A percentile compares a stretch with the other conserved stretches of the same genome.
Conservation (phyloP, 1,284 basidiomycete genomes). For the Pterulicium gracile region DNA sequence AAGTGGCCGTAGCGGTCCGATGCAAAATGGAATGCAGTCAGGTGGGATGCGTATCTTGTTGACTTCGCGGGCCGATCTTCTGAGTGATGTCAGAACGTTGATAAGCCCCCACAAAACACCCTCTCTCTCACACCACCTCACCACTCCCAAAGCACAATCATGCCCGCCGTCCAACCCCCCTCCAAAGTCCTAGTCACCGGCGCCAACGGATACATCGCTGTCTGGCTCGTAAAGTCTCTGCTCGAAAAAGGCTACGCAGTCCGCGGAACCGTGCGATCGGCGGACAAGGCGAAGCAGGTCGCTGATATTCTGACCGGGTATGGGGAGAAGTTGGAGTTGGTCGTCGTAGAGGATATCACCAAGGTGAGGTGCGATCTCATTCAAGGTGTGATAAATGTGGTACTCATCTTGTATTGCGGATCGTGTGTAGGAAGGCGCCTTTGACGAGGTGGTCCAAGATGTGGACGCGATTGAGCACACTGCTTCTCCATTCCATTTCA, state of each 20-base stretch:
- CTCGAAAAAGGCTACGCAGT: slow-evolving; percentile 36
- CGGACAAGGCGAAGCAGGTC: slow-evolving; percentile 32
- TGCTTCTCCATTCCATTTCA: slow-evolving; percentile 34
- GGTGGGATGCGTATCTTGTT: neutral
- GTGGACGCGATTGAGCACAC: slow-evolving; percentile 48
- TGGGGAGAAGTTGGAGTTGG: slow-evolving; percentile 27
- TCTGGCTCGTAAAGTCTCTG: slow-evolving; percentile 26
- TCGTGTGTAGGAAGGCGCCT: slow-evolving; percentile 38
- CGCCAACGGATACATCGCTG: slow-evolving; percentile 30
- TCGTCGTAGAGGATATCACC: slow-evolving; percentile 35
- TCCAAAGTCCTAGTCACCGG: slow-evolving; percentile 26
- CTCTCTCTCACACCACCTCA: neutral
- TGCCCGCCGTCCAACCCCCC: neutral
- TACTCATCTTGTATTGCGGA: neutral
- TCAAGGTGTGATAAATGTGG: neutral
- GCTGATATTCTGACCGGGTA: slow-evolving; percentile 29
- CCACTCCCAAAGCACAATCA: neutral
- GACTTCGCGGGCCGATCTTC: neutral
- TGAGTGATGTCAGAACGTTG: neutral
- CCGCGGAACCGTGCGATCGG: slow-evolving; percentile 34
- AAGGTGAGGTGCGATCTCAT: slow-evolving; percentile 20
- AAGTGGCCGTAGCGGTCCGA: neutral
- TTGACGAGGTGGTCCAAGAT: slow-evolving; percentile 55
- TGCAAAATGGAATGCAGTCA: neutral
- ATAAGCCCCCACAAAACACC: neutral